Evolutionary conservation across 1,139 yeast species (phyloP).

Genomic region (Suhomyces wounanorum): DNA sequence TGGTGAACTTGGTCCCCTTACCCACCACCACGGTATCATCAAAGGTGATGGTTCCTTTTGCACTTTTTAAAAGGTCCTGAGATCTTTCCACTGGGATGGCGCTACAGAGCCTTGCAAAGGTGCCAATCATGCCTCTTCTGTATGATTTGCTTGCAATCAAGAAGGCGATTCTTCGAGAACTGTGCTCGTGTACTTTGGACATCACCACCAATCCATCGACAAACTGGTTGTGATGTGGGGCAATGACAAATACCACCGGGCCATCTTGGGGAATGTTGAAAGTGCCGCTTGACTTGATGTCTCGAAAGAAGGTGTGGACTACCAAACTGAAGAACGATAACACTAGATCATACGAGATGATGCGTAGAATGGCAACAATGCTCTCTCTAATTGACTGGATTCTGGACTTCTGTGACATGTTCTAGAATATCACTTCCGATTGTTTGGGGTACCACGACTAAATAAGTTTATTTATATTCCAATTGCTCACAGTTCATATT

Average conservation of each 20-base stretch:
- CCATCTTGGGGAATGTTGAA: slow-evolving; percentile 44
- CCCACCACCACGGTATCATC: slow-evolving; percentile 50
- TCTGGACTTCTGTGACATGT: background rate
- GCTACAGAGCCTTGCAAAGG: slow-evolving; percentile 56
- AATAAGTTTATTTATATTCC: background rate
- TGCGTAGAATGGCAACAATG: background rate
- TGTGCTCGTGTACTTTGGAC: slow-evolving; percentile 36
- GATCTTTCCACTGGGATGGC: slow-evolving; percentile 77
- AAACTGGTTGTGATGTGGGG: slow-evolving; percentile 51
- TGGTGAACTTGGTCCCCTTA: slow-evolving; percentile 49
- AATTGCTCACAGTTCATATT: background rate
- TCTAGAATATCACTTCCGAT: background rate
- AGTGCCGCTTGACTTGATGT: slow-evolving; percentile 42
- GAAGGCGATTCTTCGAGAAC: slow-evolving; percentile 37
- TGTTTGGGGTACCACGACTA: background rate
- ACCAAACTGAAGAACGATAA: slow-evolving; percentile 39
- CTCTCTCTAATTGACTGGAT: background rate
- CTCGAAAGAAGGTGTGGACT: slow-evolving; percentile 47
- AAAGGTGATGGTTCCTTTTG: slow-evolving; percentile 47
- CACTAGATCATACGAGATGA: slow-evolving; percentile 32
- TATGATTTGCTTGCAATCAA: slow-evolving; percentile 25
- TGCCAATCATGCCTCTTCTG: slow-evolving; percentile 42
- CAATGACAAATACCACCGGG: slow-evolving; percentile 47
- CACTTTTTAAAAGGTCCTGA: slow-evolving; percentile 58
- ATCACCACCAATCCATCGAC: slow-evolving; percentile 46